phyloP scores from a whole-genome alignment of 2,329 filamentous ascomycete species.

The Myriangium duriaei region DNA sequence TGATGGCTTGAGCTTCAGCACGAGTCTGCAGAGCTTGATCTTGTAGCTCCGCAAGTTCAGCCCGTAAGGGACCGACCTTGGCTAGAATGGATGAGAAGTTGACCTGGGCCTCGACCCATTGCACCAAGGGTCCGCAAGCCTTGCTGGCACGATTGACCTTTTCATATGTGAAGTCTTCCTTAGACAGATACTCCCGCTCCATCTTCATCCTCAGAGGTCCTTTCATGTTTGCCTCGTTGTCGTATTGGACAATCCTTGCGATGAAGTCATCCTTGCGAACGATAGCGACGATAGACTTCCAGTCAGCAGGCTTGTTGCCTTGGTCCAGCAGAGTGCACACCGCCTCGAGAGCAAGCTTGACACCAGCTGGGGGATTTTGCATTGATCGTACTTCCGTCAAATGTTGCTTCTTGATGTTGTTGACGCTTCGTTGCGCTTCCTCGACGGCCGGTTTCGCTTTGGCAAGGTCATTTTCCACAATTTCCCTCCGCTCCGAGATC shows the following conservation, averaged over 20 bases:
- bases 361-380: slow-evolving; percentile 81
- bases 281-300: slow-evolving; percentile 82
- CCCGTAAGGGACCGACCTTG: slow-evolving; percentile 78
- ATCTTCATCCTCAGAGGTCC: slow-evolving; percentile 69
- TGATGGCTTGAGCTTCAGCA: slow-evolving; percentile 81
- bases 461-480: slow-evolving; percentile 78
- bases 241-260: slow-evolving; percentile 91
- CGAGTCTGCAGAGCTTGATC: slow-evolving; percentile 84
- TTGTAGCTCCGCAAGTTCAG: slow-evolving; percentile 78
- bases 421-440: slow-evolving; percentile 90
- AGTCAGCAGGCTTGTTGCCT: slow-evolving; percentile 81
- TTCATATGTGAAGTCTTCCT: slow-evolving; percentile 92
- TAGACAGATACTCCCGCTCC: slow-evolving; percentile 81
- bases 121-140: slow-evolving; percentile 89
- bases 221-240: slow-evolving; percentile 94
- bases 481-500: slow-evolving; percentile 68
- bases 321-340: slow-evolving; percentile 88
- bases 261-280: slow-evolving; percentile 94
- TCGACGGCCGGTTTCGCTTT: slow-evolving; percentile 85
- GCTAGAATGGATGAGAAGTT: slow-evolving; percentile 97
- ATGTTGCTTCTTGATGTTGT: slow-evolving; percentile 96
- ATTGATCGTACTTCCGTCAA: slow-evolving; percentile 96
- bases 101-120: slow-evolving; percentile 95
- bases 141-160: slow-evolving; percentile 92
- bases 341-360: slow-evolving; percentile 85